A percentile compares a stretch with the other conserved stretches of the same genome.
Conservation (phyloP, 176 grass and related monocot genomes). For the Oryza nivara region DNA sequence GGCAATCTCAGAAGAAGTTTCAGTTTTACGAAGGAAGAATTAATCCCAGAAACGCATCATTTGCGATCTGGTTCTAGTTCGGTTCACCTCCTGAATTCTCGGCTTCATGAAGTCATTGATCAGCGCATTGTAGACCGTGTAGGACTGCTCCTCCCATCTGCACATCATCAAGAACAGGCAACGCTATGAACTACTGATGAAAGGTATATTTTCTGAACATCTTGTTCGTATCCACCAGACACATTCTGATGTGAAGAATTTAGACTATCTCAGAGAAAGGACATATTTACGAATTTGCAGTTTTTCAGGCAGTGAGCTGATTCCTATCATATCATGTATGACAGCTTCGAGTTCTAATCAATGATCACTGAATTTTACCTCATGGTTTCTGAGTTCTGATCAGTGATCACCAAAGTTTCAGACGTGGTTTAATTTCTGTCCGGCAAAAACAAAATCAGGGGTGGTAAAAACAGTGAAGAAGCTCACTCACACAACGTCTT, state of each 20-base stretch:
- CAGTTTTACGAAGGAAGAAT: neutral
- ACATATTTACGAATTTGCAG: neutral
- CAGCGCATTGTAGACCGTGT: slow-evolving; percentile 56
- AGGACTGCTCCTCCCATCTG: slow-evolving; percentile 34
- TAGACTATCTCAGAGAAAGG: neutral
- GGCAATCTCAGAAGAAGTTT: neutral
- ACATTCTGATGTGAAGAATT: neutral
- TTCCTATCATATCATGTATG: neutral
- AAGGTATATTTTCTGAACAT: neutral
- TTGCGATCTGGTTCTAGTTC: neutral
- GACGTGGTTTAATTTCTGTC: no score
- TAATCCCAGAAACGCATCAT: neutral
- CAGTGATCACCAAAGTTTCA: no score
- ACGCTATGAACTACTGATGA: neutral
- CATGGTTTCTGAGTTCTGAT: no score
- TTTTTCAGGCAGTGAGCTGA: neutral
- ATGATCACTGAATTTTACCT: no score
- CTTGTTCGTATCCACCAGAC: no score
- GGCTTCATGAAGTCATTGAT: slow-evolving; percentile 86
- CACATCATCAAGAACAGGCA: neutral
- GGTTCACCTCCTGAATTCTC: slow-evolving; percentile 64
- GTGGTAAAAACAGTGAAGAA: neutral
- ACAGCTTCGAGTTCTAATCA: neutral
- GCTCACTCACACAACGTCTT: slow-evolving; percentile 47
- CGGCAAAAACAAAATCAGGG: neutral